Conservation (phyloP, 306 rosid genomes). For the Inga oerstediana region DNA sequence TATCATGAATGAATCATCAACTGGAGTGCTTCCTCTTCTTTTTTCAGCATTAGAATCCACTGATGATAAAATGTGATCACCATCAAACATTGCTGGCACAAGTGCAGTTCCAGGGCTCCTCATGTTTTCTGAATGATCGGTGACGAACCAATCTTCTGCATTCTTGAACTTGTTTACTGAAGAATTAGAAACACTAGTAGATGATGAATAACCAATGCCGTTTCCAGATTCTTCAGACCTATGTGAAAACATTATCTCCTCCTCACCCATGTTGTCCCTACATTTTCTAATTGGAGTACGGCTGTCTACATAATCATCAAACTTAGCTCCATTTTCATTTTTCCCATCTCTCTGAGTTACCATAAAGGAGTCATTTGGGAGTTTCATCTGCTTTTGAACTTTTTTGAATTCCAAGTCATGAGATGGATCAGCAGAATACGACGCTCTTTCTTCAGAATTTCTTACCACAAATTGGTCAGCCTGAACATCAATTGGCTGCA, state of each 20-base stretch:
- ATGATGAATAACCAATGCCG: constrained; percentile 38
- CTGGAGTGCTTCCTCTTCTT: constrained; percentile 29
- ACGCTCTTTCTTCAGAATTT: constrained; percentile 40
- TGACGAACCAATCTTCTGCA: constrained; percentile 58
- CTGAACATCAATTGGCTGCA: constrained; percentile 39
- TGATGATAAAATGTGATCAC: constrained; percentile 37
- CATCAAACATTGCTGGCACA: constrained; percentile 38
- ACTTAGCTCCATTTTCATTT: constrained; percentile 46
- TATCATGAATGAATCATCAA: constrained; percentile 73
- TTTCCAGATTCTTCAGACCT: constrained; percentile 40
- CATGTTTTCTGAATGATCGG: constrained; percentile 43
- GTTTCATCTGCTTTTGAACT: constrained; percentile 42
- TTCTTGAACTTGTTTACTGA: constrained; percentile 39
- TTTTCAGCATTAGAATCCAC: constrained; percentile 38
- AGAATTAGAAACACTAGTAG: constrained; percentile 47
- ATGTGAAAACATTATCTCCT: constrained; percentile 45
- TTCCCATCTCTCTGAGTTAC: constrained; percentile 39
- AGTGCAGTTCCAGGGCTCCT: constrained; percentile 32
- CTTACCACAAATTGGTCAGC: constrained; percentile 47
- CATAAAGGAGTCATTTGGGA: constrained; percentile 53
- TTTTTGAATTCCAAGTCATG: constrained; percentile 41
- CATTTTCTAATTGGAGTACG: constrained; percentile 37
- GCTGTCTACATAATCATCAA: constrained; percentile 44
- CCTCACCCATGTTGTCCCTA: constrained; percentile 43
- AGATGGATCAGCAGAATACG: constrained; percentile 32